These are phyloP conservation scores for Trichoderma koningiopsis DNA, from an alignment of 2,329 filamentous ascomycete species.

Conservation along the genomic window DNA sequence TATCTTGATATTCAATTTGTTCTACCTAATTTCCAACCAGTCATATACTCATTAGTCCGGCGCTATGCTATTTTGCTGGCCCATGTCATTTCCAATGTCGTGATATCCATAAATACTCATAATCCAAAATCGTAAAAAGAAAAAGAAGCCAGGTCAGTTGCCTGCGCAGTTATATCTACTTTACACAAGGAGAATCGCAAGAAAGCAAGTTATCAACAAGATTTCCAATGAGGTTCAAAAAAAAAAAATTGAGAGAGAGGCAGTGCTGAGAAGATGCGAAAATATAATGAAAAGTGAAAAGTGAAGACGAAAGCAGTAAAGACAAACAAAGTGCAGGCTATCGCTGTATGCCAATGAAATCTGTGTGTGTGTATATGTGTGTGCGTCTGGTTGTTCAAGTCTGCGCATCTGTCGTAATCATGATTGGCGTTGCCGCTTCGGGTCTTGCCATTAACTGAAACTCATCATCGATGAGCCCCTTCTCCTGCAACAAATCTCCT, in stretches of 20 bases:
- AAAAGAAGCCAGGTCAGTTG: constrained; percentile 23
- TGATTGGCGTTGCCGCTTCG: constrained; percentile 27
- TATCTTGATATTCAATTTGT: not conserved
- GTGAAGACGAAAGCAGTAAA: not conserved
- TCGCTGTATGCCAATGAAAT: constrained; percentile 1
- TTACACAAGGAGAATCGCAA: constrained; percentile 4
- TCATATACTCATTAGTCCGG: constrained; percentile 9
- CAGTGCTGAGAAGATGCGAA: not conserved
- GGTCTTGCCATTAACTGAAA: constrained; percentile 27
- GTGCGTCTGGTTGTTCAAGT: constrained; percentile 10
- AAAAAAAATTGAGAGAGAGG: not conserved
- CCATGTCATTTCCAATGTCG: not conserved
- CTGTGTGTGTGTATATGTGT: constrained; percentile 21
- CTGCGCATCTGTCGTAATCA: constrained; percentile 30
- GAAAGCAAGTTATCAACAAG: not conserved
- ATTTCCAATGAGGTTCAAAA: not conserved
- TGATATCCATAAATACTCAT: not conserved
- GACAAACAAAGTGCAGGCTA: not conserved
- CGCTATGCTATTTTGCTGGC: not conserved
- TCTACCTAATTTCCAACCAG: not conserved
- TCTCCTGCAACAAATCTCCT: constrained; percentile 28
- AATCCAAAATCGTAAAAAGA: constrained; percentile 15
- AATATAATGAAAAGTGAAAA: not conserved
- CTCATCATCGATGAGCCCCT: constrained; percentile 28
- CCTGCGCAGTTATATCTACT: constrained; percentile 22